A percentile compares a stretch with the other conserved stretches of the same genome.
Evolutionary conservation across 768 basidiomycete species (phyloP).

Genomic region (Mycena haematopus): DNA sequence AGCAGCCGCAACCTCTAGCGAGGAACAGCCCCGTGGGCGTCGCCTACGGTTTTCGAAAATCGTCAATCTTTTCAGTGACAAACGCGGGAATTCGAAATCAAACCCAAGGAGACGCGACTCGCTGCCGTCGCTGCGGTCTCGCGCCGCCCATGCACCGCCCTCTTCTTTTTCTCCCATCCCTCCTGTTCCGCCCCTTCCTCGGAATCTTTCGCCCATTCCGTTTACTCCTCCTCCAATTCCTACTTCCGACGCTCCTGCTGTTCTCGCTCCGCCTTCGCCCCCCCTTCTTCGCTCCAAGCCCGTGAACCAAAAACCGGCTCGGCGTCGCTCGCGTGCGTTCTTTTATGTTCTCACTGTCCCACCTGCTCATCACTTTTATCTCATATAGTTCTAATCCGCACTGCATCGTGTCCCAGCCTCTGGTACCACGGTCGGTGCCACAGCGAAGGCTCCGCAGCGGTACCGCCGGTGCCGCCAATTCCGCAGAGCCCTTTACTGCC

Average conservation of each 20-base stretch:
- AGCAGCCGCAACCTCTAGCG: neutral
- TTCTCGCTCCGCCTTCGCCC: neutral
- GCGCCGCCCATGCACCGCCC: neutral
- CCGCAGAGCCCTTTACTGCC: neutral
- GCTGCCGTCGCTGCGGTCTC: neutral
- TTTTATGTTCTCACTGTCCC: neutral
- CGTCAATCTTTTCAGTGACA: conserved; percentile 22
- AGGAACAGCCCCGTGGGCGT: conserved; percentile 1
- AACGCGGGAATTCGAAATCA: conserved; percentile 5
- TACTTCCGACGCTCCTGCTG: neutral
- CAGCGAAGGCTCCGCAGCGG: neutral
- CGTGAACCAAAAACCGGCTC: neutral
- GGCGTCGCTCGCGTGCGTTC: conserved; percentile 19
- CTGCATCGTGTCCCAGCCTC: conserved; percentile 23
- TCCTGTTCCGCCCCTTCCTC: neutral
- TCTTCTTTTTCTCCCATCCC: neutral
- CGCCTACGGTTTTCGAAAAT: conserved; percentile 22
- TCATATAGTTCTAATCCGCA: conserved; percentile 18
- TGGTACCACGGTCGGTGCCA: neutral
- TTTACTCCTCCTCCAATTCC: neutral
- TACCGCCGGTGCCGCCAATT: neutral
- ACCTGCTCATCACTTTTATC: neutral
- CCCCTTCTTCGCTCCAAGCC: neutral
- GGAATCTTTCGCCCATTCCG: neutral
- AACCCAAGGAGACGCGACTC: neutral